Conservation (phyloP, 768 basidiomycete species). For the Russula griseocarnosa region DNA sequence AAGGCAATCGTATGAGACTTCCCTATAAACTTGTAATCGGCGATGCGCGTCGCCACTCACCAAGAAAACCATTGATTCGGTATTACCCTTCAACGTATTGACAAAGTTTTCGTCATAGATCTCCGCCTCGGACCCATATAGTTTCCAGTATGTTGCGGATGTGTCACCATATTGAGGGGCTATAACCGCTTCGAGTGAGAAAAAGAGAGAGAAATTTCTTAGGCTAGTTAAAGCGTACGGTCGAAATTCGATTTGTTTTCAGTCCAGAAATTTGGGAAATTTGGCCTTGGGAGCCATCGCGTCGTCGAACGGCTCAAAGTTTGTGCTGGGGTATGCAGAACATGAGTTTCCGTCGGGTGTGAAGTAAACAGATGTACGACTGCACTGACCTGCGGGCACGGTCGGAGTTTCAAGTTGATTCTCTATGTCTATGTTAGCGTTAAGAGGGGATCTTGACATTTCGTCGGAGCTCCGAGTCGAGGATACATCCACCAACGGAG, state of each 20-base stretch:
- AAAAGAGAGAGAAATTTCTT: background rate
- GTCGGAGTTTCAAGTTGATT: too few relatives aligned
- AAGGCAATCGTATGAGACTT: background rate
- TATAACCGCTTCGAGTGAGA: background rate
- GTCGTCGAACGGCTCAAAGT: too few relatives aligned
- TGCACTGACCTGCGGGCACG: too few relatives aligned
- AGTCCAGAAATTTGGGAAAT: too few relatives aligned
- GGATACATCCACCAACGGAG: too few relatives aligned
- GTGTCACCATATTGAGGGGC: constrained; percentile 14
- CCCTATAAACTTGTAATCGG: background rate
- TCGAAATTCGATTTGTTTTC: background rate
- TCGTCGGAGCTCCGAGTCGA: too few relatives aligned
- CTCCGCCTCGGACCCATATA: constrained; percentile 21
- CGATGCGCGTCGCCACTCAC: constrained; percentile 10
- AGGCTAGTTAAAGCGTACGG: background rate
- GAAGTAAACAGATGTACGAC: too few relatives aligned
- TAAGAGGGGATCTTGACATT: too few relatives aligned
- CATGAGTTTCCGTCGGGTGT: too few relatives aligned
- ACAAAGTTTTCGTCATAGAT: constrained; percentile 18
- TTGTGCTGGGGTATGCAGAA: too few relatives aligned
- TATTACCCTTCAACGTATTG: constrained; percentile 22
- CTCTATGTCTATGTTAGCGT: too few relatives aligned
- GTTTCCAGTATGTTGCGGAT: constrained; percentile 24
- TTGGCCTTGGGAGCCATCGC: too few relatives aligned
- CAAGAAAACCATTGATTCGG: constrained; percentile 26